Evolutionary conservation across 257 asterid genomes (phyloP).

Genomic region (Jacaranda mimosifolia): DNA sequence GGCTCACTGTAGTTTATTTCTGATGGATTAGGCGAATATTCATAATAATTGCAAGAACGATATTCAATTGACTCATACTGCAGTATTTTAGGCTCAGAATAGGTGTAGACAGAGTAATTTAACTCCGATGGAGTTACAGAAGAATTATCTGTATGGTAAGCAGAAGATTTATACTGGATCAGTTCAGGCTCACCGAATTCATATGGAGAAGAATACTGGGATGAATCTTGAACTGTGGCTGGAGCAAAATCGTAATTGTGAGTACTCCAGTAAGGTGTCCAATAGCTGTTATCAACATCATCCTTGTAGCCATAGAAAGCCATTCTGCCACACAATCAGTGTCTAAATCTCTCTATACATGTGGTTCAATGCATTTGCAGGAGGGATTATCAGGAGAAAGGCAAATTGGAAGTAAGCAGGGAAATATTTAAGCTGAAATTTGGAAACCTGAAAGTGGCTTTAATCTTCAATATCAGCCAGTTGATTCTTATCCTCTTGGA

Average conservation of each 20-base stretch:
- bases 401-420: not conserved
- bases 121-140: constrained; percentile 22
- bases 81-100: constrained; percentile 31
- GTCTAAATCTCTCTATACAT: not conserved
- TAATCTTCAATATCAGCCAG: constrained; percentile 35
- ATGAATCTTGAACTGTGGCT: constrained; percentile 34
- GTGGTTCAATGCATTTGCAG: not conserved
- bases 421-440: not conserved
- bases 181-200: constrained; percentile 35
- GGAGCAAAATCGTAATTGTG: constrained; percentile 36
- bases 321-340: constrained; percentile 46
- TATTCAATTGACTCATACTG: constrained; percentile 22
- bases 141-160: constrained; percentile 25
- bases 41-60: constrained; percentile 28
- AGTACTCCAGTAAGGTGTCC: constrained; percentile 42
- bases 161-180: constrained; percentile 12
- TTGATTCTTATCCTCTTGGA: constrained; percentile 54
- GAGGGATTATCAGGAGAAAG: constrained; percentile 11
- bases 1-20: constrained; percentile 44
- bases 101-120: constrained; percentile 40
- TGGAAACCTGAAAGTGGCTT: not conserved
- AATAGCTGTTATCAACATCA: constrained; percentile 47
- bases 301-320: constrained; percentile 60
- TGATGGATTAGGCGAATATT: constrained; percentile 34
- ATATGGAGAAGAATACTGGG: constrained; percentile 7